Evolutionary conservation across 176 grass and related monocot genomes (phyloP), one percentile per base, ranked within the genome.

Genomic region (Ananas comosus): DNA sequence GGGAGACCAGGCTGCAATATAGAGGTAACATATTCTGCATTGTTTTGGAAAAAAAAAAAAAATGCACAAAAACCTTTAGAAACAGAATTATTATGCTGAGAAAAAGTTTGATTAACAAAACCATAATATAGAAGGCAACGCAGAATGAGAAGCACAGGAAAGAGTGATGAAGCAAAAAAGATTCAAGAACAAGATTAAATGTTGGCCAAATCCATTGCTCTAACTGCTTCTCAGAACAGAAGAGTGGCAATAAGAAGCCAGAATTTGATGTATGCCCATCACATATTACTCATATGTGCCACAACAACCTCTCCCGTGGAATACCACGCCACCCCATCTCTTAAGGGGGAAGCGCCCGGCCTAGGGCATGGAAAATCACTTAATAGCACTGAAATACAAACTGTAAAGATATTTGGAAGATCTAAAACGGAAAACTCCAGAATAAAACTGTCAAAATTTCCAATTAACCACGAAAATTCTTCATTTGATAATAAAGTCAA

Each of bases 261-360:
- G 18, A 50, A 3, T 69, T 86, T 74, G 3, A 81, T 93, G 61
- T 89, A 79, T 93, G 90, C 90, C 86, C 90, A 89, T 89, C 85
- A 88, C 86, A 93, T 80, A 76, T 78, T 11, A 70, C 33, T 42
- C 33, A 72, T 75, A 81, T 94, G 86, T 13, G 80, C 86, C 90
- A 89, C 80, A 86, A 80, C 73, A 90, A 81, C 86, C 81, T 89
- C 71, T 87, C 49, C 65, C 81, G 10, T 81, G 72, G 74, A 87
- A 91, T 75, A 81, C 53, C 61, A 83, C 8, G 83, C 61, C 74
- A 73, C 80, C 82, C 83, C 86, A 89, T 83, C 19, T 21, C 68
- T 87, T 53, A 67, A 59, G 24, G 64, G 85, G 51, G 47, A 86
- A 83, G 50, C 42, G 8, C 70, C 61, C 51, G 22, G 54, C 90